phyloP scores from a whole-genome alignment of 1,284 basidiomycete species.

The Caloboletus firmus region DNA sequence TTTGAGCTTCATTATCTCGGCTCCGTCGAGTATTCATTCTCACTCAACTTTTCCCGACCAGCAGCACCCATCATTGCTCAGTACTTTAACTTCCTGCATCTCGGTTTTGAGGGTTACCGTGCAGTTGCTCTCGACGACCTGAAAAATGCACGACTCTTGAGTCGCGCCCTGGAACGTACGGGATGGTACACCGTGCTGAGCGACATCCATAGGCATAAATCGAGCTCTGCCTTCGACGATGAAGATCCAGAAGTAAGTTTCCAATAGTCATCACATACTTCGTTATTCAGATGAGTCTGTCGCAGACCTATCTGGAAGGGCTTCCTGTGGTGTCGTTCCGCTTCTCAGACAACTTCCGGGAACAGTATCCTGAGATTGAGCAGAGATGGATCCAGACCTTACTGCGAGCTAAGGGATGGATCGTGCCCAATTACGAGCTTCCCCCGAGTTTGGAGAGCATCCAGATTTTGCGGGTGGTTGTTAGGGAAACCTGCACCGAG shows the following conservation, averaged over 20 bases:
- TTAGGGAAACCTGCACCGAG: slow-evolving; percentile 74
- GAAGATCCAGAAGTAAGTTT: slow-evolving; percentile 54
- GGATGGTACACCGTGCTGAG: slow-evolving; percentile 76
- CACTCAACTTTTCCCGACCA: slow-evolving; percentile 92
- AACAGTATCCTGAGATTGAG: slow-evolving; percentile 70
- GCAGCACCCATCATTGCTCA: slow-evolving; percentile 90
- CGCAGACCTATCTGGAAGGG: slow-evolving; percentile 69
- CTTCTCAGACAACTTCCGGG: slow-evolving; percentile 78
- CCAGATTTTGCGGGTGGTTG: slow-evolving; percentile 86
- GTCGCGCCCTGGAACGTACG: slow-evolving; percentile 81
- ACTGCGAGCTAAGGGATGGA: slow-evolving; percentile 78
- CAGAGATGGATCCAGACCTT: slow-evolving; percentile 90
- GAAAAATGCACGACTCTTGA: slow-evolving; percentile 82
- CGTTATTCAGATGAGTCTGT: slow-evolving; percentile 2
- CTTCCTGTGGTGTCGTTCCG: slow-evolving; percentile 92
- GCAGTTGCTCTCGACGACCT: slow-evolving; percentile 74
- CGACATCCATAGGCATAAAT: slow-evolving; percentile 59
- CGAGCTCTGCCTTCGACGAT: slow-evolving; percentile 41
- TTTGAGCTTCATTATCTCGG: slow-evolving; percentile 90
- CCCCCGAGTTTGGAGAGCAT: slow-evolving; percentile 67
- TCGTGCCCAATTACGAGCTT: slow-evolving; percentile 86
- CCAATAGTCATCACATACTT: neutral
- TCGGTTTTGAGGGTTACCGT: slow-evolving; percentile 83
- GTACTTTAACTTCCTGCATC: slow-evolving; percentile 88
- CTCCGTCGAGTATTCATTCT: slow-evolving; percentile 72